Base-by-base conservation (phyloP, 1,284 basidiomycete genomes). In the Microbotryomycetes sp. region DNA sequence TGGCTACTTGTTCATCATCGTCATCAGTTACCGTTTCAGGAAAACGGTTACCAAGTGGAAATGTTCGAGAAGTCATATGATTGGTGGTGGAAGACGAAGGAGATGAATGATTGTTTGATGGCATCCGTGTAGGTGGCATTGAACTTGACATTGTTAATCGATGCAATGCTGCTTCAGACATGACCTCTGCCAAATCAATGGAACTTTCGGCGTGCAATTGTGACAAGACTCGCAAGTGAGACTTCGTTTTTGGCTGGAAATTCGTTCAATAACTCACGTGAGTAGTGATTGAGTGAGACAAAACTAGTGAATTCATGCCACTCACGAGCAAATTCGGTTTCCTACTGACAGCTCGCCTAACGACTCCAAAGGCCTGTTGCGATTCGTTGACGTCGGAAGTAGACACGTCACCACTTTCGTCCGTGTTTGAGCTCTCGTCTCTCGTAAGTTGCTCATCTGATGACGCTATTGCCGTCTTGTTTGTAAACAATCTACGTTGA, bases 181-280 rank as follows among this genome's bases (percentile, higher is more conserved):
- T 58, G 31, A 68, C 60, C 25, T 68, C 67, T 49, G 60, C 42
- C 6, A 54, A 53, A 32, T 68, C 64, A n/a, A 57, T 64, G 1
- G 64, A 60, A 0, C 56, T 28, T 29, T 68, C 67, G 51, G 59
- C 51, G 1, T 42, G 51, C 1, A 68, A 50, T 19, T 66, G 59
- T 16, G 63, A 56, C 4, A 68, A 51, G 9, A 68, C 56, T 47
- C 67, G 58, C 1, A 66, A 54, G 31, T 68, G 67, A 1, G 67
- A 68, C 28, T 68, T 68, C 4, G 64, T 30, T 46, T 68, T 68
- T 1, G 67, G 67, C 67, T 68, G 52, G 9, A 29, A 36, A 55
- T 9, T 4, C 6, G 16, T 14, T 3, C 16, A 14, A n/a, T 5
- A 12, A 3, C 5, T 9, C n/a, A 26, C 12, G 14, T 4, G n/a